Evolutionary conservation across 441 rosid genomes (phyloP).

Genomic region (Erodium moschatum): DNA sequence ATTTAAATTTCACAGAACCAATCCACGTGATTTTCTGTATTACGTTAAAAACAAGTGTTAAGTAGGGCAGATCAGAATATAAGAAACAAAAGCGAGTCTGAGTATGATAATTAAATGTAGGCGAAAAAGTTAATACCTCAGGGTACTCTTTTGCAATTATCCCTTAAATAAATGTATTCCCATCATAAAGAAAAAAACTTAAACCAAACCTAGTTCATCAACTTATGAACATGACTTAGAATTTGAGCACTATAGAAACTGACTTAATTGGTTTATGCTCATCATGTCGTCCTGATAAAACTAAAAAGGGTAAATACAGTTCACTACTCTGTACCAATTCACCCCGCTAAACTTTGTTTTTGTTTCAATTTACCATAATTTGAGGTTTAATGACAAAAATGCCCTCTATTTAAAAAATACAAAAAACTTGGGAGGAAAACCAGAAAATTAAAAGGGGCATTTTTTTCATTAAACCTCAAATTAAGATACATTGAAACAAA

Average conservation of each 20-base stretch:
- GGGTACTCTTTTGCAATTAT: too few relatives aligned
- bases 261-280: background rate
- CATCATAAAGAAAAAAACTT: background rate
- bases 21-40: conserved; percentile 55
- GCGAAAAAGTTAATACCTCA: too few relatives aligned
- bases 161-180: background rate
- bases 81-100: conserved; percentile 12
- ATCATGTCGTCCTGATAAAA: background rate
- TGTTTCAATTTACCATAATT: too few relatives aligned
- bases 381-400: too few relatives aligned
- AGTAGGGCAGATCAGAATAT: conserved; percentile 15
- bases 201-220: background rate
- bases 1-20: conserved; percentile 49
- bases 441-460: too few relatives aligned
- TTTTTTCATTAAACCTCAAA: too few relatives aligned
- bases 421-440: too few relatives aligned
- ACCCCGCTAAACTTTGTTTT: background rate
- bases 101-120: background rate
- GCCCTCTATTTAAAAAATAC: too few relatives aligned
- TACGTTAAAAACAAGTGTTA: conserved; percentile 16
- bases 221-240: background rate
- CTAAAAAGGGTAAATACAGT: too few relatives aligned
- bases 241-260: background rate
- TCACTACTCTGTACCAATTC: too few relatives aligned
- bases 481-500: too few relatives aligned